Conservation (phyloP, 441 rosid species). For the Bruguiera hainesii region DNA sequence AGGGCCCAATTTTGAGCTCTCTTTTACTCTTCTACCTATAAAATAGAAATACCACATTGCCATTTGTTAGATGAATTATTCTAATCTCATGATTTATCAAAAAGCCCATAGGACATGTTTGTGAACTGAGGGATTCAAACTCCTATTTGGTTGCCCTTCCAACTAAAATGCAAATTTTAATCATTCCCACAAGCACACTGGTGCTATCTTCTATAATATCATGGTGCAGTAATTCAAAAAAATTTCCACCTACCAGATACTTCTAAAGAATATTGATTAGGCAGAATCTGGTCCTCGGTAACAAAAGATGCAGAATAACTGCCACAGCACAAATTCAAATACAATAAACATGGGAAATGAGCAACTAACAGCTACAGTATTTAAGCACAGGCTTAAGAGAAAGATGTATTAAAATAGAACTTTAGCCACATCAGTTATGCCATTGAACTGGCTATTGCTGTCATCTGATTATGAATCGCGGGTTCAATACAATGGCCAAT, state of each 20-base stretch:
- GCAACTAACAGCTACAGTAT: not conserved
- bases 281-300: slow-evolving; percentile 60
- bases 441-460: too few relatives aligned
- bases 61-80: not conserved
- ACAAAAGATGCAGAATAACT: slow-evolving; percentile 84
- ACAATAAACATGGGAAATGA: slow-evolving; percentile 14
- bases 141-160: not conserved
- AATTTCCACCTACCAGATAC: slow-evolving; percentile 49
- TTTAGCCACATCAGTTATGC: too few relatives aligned
- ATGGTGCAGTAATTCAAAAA: slow-evolving; percentile 8
- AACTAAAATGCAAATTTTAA: not conserved
- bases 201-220: not conserved
- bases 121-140: slow-evolving; percentile 2
- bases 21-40: slow-evolving; percentile 72
- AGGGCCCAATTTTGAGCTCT: slow-evolving; percentile 71
- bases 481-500: too few relatives aligned
- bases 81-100: not conserved
- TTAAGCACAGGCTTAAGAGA: not conserved
- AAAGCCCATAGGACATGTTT: not conserved
- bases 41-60: slow-evolving; percentile 7
- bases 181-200: not conserved
- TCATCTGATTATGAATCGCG: too few relatives aligned
- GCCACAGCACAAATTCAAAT: slow-evolving; percentile 24
- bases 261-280: slow-evolving; percentile 69
- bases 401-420: too few relatives aligned